These are phyloP conservation scores for Trichosphaerium sp. DNA, from an alignment of 78 protist species.

Conservation along the genomic window DNA sequence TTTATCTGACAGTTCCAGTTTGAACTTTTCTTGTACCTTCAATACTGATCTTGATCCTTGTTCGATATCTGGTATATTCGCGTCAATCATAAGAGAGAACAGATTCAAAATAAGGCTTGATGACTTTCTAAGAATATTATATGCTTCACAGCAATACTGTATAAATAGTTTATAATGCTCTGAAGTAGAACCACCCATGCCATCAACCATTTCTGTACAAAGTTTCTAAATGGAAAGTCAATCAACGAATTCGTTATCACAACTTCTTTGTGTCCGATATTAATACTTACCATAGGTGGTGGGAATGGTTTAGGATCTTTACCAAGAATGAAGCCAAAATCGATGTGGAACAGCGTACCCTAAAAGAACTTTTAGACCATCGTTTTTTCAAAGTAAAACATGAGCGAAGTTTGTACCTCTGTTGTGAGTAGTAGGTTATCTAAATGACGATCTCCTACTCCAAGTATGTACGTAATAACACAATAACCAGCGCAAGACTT, in stretches of 20 bases:
- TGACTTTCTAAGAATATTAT: slow-evolving; percentile 76
- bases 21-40: slow-evolving; percentile 78
- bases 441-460: slow-evolving; percentile 90
- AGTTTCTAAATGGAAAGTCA: too few species aligned
- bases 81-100: slow-evolving; percentile 83
- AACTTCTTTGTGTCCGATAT: not conserved
- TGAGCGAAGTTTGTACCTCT: slow-evolving; percentile 11
- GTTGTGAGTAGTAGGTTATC: slow-evolving; percentile 80
- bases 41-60: slow-evolving; percentile 14
- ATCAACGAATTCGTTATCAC: not conserved
- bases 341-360: slow-evolving; percentile 89
- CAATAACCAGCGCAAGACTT: slow-evolving; percentile 89
- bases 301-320: slow-evolving; percentile 91
- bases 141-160: slow-evolving; percentile 74
- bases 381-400: not conserved
- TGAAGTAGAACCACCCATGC: slow-evolving; percentile 86
- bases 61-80: slow-evolving; percentile 71
- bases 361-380: too few species aligned
- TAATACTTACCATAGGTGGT: slow-evolving; percentile 70
- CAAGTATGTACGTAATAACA: slow-evolving; percentile 87
- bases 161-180: slow-evolving; percentile 58
- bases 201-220: slow-evolving; percentile 88
- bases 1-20: slow-evolving; percentile 80
- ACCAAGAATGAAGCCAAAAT: slow-evolving; percentile 94
- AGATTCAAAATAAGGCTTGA: slow-evolving; percentile 80